Percentiles rank a stretch among this genome's conserved stretches.
Conservation (phyloP, 345 rosid species). For the Mercurialis annua region DNA sequence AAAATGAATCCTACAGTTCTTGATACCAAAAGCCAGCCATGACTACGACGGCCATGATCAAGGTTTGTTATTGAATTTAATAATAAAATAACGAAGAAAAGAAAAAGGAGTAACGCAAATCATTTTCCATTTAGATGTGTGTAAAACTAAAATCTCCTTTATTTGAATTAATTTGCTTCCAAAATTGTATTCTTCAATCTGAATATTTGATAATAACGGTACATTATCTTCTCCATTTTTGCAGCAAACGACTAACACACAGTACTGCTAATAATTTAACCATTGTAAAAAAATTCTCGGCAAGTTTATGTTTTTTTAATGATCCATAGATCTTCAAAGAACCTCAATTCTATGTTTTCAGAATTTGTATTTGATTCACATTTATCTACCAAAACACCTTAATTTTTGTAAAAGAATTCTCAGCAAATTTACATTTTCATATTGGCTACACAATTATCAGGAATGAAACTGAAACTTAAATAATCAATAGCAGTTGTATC, state of each 20-base stretch:
- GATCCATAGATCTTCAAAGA: too few relatives aligned
- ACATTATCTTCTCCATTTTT: conserved; percentile 80
- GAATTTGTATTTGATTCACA: too few relatives aligned
- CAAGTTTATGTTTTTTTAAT: too few relatives aligned
- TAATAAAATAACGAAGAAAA: conserved; percentile 23
- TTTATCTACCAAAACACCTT: too few relatives aligned
- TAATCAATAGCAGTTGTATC: too few relatives aligned
- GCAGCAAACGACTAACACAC: conserved; percentile 88
- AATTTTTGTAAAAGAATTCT: too few relatives aligned
- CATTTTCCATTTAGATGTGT: conserved; percentile 67
- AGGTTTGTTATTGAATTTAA: conserved; percentile 29
- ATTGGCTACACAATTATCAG: too few relatives aligned
- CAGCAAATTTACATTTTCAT: too few relatives aligned
- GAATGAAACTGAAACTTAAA: too few relatives aligned
- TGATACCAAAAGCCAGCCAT: conserved; percentile 11
- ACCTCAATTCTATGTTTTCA: too few relatives aligned
- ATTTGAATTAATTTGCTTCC: conserved; percentile 52
- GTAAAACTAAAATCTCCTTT: conserved; percentile 66
- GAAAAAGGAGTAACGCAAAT: conserved; percentile 41
- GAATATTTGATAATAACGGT: conserved; percentile 71
- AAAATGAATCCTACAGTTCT: conserved; percentile 29
- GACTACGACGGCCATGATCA: too few relatives aligned
- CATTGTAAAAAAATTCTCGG: too few relatives aligned
- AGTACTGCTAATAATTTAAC: conserved; percentile 71
- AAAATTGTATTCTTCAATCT: conserved; percentile 41